Percentiles rank a stretch among this genome's conserved stretches.
Evolutionary conservation across 257 asterid species (phyloP).

Genomic region (Primulina eburnea): DNA sequence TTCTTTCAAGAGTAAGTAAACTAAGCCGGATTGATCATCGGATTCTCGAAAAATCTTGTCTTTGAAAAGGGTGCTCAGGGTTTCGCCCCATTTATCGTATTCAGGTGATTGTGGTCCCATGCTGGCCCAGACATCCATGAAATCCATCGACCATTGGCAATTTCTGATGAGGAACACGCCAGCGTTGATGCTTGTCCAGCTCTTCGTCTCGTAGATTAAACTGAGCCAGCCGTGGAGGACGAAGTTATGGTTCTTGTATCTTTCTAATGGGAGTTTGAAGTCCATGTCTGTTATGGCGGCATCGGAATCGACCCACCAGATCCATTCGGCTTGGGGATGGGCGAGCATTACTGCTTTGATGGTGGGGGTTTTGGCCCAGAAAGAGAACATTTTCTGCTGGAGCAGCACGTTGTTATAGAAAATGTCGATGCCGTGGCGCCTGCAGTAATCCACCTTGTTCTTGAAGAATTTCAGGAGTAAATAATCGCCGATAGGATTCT

Average conservation of each 20-base stretch:
- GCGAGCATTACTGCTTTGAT: slow-evolving; percentile 89
- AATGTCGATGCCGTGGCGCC: slow-evolving; percentile 80
- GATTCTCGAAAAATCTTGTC: slow-evolving; percentile 77
- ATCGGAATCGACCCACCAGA: slow-evolving; percentile 99
- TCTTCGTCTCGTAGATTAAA: slow-evolving; percentile 44
- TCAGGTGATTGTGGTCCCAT: slow-evolving; percentile 92
- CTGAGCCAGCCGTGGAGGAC: slow-evolving; percentile 88
- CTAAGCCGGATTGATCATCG: slow-evolving; percentile 83
- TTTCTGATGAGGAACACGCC: slow-evolving; percentile 87
- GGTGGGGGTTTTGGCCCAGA: slow-evolving; percentile 89
- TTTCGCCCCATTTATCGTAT: slow-evolving; percentile 75
- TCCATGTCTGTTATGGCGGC: slow-evolving; percentile 99
- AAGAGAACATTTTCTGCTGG: slow-evolving; percentile 81
- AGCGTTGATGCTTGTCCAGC: slow-evolving; percentile 98
- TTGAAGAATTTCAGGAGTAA: slow-evolving; percentile 71
- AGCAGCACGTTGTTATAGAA: slow-evolving; percentile 78
- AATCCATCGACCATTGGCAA: slow-evolving; percentile 89
- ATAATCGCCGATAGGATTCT: slow-evolving; percentile 82
- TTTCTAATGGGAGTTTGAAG: slow-evolving; percentile 60
- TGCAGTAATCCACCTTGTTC: slow-evolving; percentile 89
- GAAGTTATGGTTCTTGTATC: slow-evolving; percentile 58
- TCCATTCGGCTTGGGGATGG: slow-evolving; percentile 98
- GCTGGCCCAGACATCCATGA: slow-evolving; percentile 71
- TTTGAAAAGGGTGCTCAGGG: slow-evolving; percentile 40
- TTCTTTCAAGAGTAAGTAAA: slow-evolving; percentile 58